Evolutionary conservation across 176 grass and related monocot species (phyloP), one percentile per base, ranked within the genome.

Genomic region (Juncus effusus): DNA sequence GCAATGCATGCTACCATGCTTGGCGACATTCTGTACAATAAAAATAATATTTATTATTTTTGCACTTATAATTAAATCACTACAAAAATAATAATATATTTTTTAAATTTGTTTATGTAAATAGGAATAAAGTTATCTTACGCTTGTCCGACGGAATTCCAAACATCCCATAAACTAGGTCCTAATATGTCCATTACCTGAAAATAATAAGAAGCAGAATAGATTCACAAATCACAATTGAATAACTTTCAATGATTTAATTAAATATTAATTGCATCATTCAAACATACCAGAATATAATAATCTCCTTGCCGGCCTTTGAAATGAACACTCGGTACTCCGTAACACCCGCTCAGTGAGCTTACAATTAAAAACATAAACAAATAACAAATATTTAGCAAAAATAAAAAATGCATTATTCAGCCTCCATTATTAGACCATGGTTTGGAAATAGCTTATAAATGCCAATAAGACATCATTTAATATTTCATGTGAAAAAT

Each of bases 131-230:
- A 78, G 44, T 64, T 61, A 70, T 63, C 87, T 84, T 91, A 96
- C 93, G 82, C 60, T 82, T 96, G 93, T 54, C 88, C 85, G 44
- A 91, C 78, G 65, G 87, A 91, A 77, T 91, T 96, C 93, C 93
- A 96, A 81, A 96, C 93, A 81, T 96, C 93, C 93, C 93, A 96
- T 67, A 96, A 87, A 77, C 93, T 96, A 71, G 93, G 93, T 38
- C 93, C 93, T 56, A 96, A 75, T 54, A 96, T 96, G 70, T 91
- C 93, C 93, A 96, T 96, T 52, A 96, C 93, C 93, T 96, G 74
- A 54, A 88, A 86, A n/a, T 50, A 42, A 35, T 28, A 36, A 81
- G 15, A 50, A 47, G 12, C 7, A 57, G 13, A 64, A 16, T 65
- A 60, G 74, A 28, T 47, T 10, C 16, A 9, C 13, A 56, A 59